Conservation (phyloP, 2,329 filamentous ascomycete species). For the Fusarium succisae region DNA sequence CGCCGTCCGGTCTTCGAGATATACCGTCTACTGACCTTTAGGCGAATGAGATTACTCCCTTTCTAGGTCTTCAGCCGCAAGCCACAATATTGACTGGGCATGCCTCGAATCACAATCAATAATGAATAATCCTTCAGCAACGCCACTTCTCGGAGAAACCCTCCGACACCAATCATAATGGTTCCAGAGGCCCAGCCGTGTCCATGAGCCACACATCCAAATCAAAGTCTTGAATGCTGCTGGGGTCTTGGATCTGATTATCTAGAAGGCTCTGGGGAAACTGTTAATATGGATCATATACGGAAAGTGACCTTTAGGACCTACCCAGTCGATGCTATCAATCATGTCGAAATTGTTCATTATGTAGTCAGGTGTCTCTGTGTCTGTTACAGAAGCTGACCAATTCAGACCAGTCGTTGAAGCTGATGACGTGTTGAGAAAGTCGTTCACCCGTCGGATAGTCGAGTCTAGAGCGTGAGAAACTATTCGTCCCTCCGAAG, state of each 20-base stretch:
- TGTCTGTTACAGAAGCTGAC: too few species aligned
- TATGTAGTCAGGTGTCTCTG: rapidly evolving
- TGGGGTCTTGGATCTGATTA: slow-evolving; percentile 6
- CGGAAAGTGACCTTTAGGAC: rapidly evolving
- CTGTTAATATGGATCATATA: background rate
- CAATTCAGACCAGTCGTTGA: rapidly evolving
- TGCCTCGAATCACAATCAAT: background rate
- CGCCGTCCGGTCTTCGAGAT: background rate
- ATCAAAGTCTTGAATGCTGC: background rate
- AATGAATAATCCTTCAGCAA: background rate
- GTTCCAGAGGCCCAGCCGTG: background rate
- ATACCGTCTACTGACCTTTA: background rate
- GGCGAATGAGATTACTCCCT: rapidly evolving
- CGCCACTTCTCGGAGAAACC: background rate
- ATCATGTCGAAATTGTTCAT: background rate
- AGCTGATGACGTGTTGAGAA: background rate
- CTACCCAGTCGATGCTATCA: slow-evolving; percentile 38
- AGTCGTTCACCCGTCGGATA: slow-evolving; percentile 12
- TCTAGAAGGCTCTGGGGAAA: background rate
- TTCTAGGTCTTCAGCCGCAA: background rate
- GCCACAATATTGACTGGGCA: background rate
- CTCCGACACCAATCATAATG: background rate
- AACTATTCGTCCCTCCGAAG: slow-evolving; percentile 33
- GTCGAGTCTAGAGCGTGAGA: slow-evolving; percentile 34
- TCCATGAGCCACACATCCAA: slow-evolving; percentile 27